Evolutionary conservation across 2,329 filamentous ascomycete genomes (phyloP).

Genomic region (Metarhizium guizhouense): DNA sequence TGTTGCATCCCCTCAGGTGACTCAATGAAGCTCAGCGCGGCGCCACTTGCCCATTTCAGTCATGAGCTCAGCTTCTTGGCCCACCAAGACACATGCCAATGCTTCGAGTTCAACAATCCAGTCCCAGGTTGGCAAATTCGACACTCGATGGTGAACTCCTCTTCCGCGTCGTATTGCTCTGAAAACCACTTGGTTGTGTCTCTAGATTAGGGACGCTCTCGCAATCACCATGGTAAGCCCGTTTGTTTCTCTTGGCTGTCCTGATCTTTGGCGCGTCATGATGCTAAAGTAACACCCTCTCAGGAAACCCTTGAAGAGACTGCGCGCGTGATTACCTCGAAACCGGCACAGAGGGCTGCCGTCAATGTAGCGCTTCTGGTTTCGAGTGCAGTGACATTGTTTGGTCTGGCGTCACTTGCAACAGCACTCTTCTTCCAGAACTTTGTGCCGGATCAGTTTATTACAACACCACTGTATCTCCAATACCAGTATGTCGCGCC

Average conservation of each 20-base stretch:
- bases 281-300: neutral
- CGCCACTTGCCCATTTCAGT: too few species aligned
- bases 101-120: neutral
- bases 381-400: constrained; percentile 32
- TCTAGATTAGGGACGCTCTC: neutral
- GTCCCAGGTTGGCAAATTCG: neutral
- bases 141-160: neutral
- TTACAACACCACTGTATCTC: constrained; percentile 42
- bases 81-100: neutral
- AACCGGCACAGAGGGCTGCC: constrained; percentile 39
- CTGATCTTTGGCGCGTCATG: neutral
- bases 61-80: too few species aligned
- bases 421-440: constrained; percentile 47
- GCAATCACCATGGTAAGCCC: neutral
- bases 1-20: too few species aligned
- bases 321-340: constrained; percentile 36
- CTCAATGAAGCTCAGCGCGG: too few species aligned
- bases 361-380: constrained; percentile 38
- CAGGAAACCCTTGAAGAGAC: constrained; percentile 29
- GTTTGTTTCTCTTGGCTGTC: neutral
- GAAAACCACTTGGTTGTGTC: neutral
- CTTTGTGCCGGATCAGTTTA: constrained; percentile 46
- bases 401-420: constrained; percentile 37
- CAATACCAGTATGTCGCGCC: constrained; percentile 45
- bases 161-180: neutral